Base-by-base conservation (phyloP, 257 asterid genomes). In the Ligustrum vulgare region DNA sequence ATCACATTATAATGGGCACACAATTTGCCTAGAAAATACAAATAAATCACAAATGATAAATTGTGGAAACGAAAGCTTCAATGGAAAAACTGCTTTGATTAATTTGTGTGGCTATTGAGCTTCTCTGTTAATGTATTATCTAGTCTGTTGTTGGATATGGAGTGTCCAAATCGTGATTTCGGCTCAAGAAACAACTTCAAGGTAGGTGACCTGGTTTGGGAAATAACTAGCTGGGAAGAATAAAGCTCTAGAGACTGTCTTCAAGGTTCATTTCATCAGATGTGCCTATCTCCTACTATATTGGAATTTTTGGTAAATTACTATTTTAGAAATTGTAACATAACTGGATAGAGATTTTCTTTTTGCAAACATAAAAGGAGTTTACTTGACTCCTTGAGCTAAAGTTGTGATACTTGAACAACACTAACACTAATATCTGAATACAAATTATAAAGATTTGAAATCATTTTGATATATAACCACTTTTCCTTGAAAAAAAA, bases 271-370 rank as follows among this genome's bases (percentile, higher is more conserved):
- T 22, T 39, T 76, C 74, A 81, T n/a, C 77, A 15, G 81, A 81
- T 68, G 80, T 86, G 32, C 88, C 90, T 22, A 91, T 87, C 41
- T 89, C 91, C n/a, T 85, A 85, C 79, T 89, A 89, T 73, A 75
- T 86, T 0, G 91, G 93, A 73, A 71, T 89, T 35, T 88, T 88
- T n/a, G 93, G 93, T 88, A 69, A 74, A 77, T 70, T 58, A 20
- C 8, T 16, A 5, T 16, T 3, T 23, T 13, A 2, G 0, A 1
- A 32, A 3, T 6, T 51, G 23, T 23, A 60, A 8, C 13, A 10
- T 39, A 11, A 39, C 45, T 10, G 12, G 11, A 39, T 39, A 10
- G 15, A 39, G 45, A 4, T 39, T 12, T 39, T 39, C 45, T 39
- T 3, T 39, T 39, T 39, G 45, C 15, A n/a, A n/a, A n/a, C n/a